Evolutionary conservation across 2,329 filamentous ascomycete genomes (phyloP), one percentile per base, ranked within the genome.

Genomic region (Alternaria conjuncta): DNA sequence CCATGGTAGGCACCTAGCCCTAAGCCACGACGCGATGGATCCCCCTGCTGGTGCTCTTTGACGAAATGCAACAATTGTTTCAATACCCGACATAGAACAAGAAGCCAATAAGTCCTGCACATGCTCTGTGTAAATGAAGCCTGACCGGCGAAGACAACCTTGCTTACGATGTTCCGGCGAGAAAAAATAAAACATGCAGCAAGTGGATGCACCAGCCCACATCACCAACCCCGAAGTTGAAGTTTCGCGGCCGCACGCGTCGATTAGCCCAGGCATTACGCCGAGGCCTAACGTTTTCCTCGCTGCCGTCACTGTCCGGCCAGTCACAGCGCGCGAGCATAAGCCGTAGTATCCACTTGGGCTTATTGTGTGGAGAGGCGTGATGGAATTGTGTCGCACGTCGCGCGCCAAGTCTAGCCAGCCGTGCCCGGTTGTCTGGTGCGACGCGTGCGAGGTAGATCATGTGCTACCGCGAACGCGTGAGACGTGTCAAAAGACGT

Each of bases 381-480:
- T 45, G 45, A 60, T 58, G 50, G 44, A 55, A 60, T 26, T 23
- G 56, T 55, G 62, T 66, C 51, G 65, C 65, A 59, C 56, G 61
- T 55, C 56, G 64, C 61, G 60, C 28, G 58, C 49, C 54, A 56
- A 23, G 55, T 57, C 41, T 26, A 23, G 20, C 28, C 41, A 47
- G 20, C 28, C 49, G 45, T 58, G 45, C 36, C 49, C 28, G 28
- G 41, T 46, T 53, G 55, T 41, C 44, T 63, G 58, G 44, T 67
- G 62, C 61, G 65, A 64, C 69, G 70, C 70, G 70, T 70, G 20
- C 44, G 15, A 58, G 13, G 23, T 10, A 43, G 44, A 63, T 70
- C 68, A 71, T 61, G 60, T 71, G 70, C 23, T 41, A 50, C 51
- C 68, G 70, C 65, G 70, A 54, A 66, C 70, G 70, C 70, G 70